Evolutionary conservation across 2,329 filamentous ascomycete species (phyloP).

Genomic region (Cordyceps cateniannulata): DNA sequence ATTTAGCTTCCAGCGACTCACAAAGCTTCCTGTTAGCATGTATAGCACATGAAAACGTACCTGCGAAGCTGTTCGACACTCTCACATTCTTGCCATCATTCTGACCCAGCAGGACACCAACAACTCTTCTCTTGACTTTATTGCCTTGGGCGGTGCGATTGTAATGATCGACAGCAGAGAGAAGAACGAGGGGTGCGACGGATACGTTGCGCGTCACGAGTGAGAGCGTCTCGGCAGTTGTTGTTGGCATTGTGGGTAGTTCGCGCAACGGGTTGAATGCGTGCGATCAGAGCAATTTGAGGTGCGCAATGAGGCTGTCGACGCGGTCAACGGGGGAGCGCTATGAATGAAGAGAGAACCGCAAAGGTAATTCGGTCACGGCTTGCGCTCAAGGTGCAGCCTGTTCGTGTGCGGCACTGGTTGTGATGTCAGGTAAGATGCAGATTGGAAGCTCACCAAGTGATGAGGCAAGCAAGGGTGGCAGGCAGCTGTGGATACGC

Average conservation of each 20-base stretch:
- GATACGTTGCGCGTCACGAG: constrained; percentile 93
- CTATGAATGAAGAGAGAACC: neutral
- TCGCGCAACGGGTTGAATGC: neutral
- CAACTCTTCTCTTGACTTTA: constrained; percentile 78
- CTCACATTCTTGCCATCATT: constrained; percentile 95
- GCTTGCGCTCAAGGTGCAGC: neutral
- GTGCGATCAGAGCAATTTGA: neutral
- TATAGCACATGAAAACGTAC: constrained; percentile 39
- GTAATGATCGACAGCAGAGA: constrained; percentile 97
- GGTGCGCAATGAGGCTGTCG: neutral
- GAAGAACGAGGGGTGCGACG: constrained; percentile 93
- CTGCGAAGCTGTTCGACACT: constrained; percentile 98
- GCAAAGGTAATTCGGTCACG: neutral
- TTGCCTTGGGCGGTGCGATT: constrained; percentile 77
- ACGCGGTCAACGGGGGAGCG: neutral
- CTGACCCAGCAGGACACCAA: constrained; percentile 89
- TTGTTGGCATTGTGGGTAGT: constrained; percentile 74
- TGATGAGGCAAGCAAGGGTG: constrained; percentile 4
- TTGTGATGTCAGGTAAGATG: constrained; percentile 6
- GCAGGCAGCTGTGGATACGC: constrained; percentile 13
- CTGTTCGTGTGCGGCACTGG: neutral
- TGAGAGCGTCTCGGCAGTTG: constrained; percentile 91
- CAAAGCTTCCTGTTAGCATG: constrained; percentile 5
- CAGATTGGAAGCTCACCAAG: constrained; percentile 1
- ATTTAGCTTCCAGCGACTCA: constrained; percentile 9